phyloP scores from a whole-genome alignment of 805 yeast genomes.

The Starmerella sirachaensis region DNA sequence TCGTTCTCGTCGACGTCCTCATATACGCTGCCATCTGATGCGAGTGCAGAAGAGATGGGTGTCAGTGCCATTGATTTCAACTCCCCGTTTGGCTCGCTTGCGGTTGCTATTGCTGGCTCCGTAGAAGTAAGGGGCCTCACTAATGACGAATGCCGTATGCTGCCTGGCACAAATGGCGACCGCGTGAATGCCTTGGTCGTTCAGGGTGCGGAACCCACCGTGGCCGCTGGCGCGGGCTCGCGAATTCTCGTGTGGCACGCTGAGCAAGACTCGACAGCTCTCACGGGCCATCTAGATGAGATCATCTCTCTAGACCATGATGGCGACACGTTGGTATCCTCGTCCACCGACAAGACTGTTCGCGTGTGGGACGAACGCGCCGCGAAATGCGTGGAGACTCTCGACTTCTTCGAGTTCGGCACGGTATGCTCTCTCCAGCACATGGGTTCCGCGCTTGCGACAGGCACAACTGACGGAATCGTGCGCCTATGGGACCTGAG shows the following conservation, averaged over 20 bases:
- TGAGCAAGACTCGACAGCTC: constrained; percentile 31
- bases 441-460: constrained; percentile 63
- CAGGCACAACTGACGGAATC: constrained; percentile 66
- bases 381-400: constrained; percentile 57
- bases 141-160: constrained; percentile 5
- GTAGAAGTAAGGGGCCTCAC: constrained; percentile 29
- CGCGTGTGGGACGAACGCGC: constrained; percentile 63
- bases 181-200: constrained; percentile 6
- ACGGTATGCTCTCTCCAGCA: constrained; percentile 55
- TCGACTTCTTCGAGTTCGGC: constrained; percentile 40
- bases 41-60: constrained; percentile 36
- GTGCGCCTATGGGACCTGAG: constrained; percentile 70
- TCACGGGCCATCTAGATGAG: constrained; percentile 56
- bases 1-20: too few relatives aligned
- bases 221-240: constrained; percentile 12
- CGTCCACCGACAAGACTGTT: constrained; percentile 59
- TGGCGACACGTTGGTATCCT: constrained; percentile 43
- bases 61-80: constrained; percentile 56
- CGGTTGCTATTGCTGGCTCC: constrained; percentile 66
- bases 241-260: constrained; percentile 12
- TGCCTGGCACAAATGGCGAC: constrained; percentile 1
- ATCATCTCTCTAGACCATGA: constrained; percentile 50
- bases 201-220: constrained; percentile 12
- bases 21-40: not conserved
- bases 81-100: constrained; percentile 62